phyloP scores from a whole-genome alignment of 2,329 filamentous ascomycete species.

The Aspergillus amoenus region DNA sequence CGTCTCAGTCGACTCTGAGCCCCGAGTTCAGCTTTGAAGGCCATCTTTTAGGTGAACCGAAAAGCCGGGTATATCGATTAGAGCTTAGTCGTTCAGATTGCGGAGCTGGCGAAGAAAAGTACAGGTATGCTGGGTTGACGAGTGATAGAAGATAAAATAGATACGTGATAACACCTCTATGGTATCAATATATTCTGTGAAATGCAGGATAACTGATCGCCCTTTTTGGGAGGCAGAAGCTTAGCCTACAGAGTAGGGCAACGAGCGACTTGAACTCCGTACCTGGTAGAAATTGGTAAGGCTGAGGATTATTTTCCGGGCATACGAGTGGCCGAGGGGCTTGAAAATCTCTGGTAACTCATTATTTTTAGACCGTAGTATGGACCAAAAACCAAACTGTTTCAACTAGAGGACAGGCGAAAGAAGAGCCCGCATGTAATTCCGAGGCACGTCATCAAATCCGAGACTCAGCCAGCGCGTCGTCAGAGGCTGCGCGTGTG shows the following conservation, averaged over 20 bases:
- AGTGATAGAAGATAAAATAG: neutral
- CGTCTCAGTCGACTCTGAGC: slow-evolving; percentile 27
- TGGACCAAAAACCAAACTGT: no score
- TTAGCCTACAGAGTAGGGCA: no score
- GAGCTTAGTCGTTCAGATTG: slow-evolving; percentile 49
- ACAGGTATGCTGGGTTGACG: slow-evolving; percentile 30
- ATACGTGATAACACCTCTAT: slow-evolving; percentile 5
- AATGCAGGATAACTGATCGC: slow-evolving; percentile 17
- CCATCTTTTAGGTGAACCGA: slow-evolving; percentile 36
- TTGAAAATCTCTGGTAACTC: no score
- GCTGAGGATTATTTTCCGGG: no score
- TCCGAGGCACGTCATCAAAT: neutral
- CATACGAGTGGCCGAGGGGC: no score
- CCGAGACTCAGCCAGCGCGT: neutral
- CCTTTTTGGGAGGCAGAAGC: neutral
- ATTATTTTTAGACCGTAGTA: no score
- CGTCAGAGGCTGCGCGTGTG: neutral
- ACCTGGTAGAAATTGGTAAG: no score
- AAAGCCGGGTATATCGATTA: slow-evolving; percentile 50
- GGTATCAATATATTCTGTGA: slow-evolving; percentile 21
- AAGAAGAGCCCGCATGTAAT: neutral
- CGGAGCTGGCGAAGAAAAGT: slow-evolving; percentile 49
- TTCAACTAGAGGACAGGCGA: no score
- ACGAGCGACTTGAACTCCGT: no score
- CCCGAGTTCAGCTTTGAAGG: slow-evolving; percentile 5